A percentile compares a stretch with the other conserved stretches of the same genome.
These are phyloP conservation scores for Kazachstania sp. DNA, from an alignment of 1,139 yeast species.

Conservation along the genomic window DNA sequence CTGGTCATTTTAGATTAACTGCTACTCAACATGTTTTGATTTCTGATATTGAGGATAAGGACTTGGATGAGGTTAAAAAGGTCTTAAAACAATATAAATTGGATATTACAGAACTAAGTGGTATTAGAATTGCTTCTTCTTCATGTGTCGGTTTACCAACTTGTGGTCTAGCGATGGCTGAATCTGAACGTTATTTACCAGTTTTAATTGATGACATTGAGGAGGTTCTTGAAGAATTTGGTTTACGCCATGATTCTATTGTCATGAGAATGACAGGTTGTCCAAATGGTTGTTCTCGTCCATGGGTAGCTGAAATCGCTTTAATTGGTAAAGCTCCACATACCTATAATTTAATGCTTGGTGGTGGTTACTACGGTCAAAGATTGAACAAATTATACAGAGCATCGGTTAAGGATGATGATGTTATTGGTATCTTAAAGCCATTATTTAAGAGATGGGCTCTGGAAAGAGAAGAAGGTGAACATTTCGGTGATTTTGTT, in stretches of 20 bases:
- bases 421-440: conserved; percentile 64
- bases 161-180: conserved; percentile 99
- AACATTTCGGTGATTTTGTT: conserved; percentile 92
- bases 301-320: conserved; percentile 96
- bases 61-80: conserved; percentile 52
- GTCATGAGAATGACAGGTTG: conserved; percentile 99
- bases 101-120: conserved; percentile 78
- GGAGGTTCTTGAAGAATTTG: conserved; percentile 77
- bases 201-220: conserved; percentile 73
- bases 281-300: conserved; percentile 98
- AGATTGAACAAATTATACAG: conserved; percentile 85
- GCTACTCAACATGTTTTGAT: conserved; percentile 91
- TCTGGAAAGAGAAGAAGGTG: conserved; percentile 79
- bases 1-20: conserved; percentile 84
- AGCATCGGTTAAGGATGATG: conserved; percentile 85
- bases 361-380: conserved; percentile 95
- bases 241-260: conserved; percentile 87
- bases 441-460: conserved; percentile 94
- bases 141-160: conserved; percentile 99
- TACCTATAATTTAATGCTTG: conserved; percentile 87
- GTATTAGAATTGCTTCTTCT: conserved; percentile 79
- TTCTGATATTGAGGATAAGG: conserved; percentile 62
- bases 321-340: conserved; percentile 92
- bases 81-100: conserved; percentile 66
- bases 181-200: conserved; percentile 92